Evolutionary conservation across 352 stramenopile genomes (phyloP), one percentile per base, ranked within the genome.

Genomic region (Pythium volutum): DNA sequence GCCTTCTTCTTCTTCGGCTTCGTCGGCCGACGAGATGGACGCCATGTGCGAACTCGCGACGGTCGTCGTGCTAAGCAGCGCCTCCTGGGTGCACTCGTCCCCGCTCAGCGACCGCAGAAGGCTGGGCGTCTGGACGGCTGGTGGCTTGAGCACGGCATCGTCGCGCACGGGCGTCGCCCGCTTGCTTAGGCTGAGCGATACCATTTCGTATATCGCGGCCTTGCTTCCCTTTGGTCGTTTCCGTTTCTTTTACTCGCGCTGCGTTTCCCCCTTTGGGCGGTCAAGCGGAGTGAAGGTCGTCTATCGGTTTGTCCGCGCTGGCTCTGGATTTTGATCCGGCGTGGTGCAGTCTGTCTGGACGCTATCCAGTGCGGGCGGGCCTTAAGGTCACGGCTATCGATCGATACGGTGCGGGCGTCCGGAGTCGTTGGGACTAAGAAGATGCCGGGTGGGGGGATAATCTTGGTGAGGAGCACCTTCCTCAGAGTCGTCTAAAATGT

Each of bases 41-140:
- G 56, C 53, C n/a, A 53, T 47, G 53, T 55, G 41, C 14, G 61
- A 62, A 18, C 53, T 68, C 54, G 61, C 50, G 22, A 47, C 61
- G 11, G 61, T 68, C 54, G 47, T 63, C 23, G 61, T 68, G 39
- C 61, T 68, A n/a, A 68, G 61, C 46, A 31, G 54, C 22, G 29
- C 45, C 38, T 68, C 61, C 22, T 58, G 53, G 23, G 47, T 27
- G 36, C 18, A 41, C n/a, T 49, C 48, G 12, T 38, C 60, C 1
- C 16, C 6, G 18, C 12, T 15, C 46, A 53, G 43, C 23, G 43
- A 18, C 43, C 22, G 3, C 46, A 20, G 4, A n/a, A 12, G 42
- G 11, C 18, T 5, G 42, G 7, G 16, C 7, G 38, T 7, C 38
- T 45, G 11, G 11, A 6, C 18, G 41, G 41, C n/a, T 12, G 49